phyloP scores from a whole-genome alignment of 805 yeast species.

The Kodamaea neixiangensis region DNA sequence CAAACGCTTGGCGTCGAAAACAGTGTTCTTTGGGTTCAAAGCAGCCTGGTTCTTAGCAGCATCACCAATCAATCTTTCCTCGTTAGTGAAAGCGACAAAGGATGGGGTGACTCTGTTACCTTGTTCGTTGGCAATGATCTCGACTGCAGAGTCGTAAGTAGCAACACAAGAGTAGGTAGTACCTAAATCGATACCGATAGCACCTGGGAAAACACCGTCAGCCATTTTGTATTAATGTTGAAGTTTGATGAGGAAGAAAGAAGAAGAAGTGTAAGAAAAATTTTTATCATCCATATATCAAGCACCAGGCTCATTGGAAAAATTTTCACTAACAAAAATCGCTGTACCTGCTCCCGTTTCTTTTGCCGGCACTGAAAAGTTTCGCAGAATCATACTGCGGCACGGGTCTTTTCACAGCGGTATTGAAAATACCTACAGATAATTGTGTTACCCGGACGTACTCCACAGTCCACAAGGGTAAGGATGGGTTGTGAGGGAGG shows the following conservation, averaged over 20 bases:
- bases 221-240: slow-evolving; percentile 55
- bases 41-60: slow-evolving; percentile 55
- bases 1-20: slow-evolving; percentile 52
- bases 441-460: not conserved
- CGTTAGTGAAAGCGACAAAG: slow-evolving; percentile 49
- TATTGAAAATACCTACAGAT: not conserved
- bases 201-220: slow-evolving; percentile 99
- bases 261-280: slow-evolving; percentile 12
- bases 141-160: slow-evolving; percentile 51
- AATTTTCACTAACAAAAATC: slow-evolving; percentile 16
- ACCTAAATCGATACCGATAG: slow-evolving; percentile 56
- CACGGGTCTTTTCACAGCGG: not conserved
- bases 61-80: slow-evolving; percentile 54
- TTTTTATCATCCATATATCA: slow-evolving; percentile 7
- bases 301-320: slow-evolving; percentile 12
- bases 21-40: slow-evolving; percentile 51
- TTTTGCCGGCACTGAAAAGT: not conserved
- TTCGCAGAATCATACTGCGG: not conserved
- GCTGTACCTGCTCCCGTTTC: slow-evolving; percentile 2
- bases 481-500: not conserved
- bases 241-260: slow-evolving; percentile 11
- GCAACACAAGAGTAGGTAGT: slow-evolving; percentile 55
- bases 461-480: too few relatives aligned
- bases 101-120: slow-evolving; percentile 56
- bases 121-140: slow-evolving; percentile 52